These are phyloP conservation scores for Polygonum maritimum DNA, from an alignment of 148 eudicot species.

Conservation along the genomic window DNA sequence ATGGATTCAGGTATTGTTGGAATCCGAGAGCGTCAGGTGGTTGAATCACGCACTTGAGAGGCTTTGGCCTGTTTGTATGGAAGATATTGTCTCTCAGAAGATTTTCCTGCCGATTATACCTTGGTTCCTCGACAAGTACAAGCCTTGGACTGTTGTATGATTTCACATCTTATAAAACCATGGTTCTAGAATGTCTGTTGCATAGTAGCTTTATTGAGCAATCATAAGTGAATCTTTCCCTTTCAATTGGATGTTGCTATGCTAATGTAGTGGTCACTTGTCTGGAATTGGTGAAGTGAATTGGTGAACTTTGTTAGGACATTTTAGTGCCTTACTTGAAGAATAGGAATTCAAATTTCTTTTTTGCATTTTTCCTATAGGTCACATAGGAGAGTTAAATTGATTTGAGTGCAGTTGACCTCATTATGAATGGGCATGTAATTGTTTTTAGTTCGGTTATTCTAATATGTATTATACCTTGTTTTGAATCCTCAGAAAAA, in stretches of 20 bases:
- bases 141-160: conserved; percentile 96
- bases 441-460: not conserved
- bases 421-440: not conserved
- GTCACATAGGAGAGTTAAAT: not conserved
- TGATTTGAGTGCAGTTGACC: not conserved
- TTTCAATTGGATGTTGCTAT: not conserved
- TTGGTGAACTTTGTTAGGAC: no score
- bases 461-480: not conserved
- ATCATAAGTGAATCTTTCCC: not conserved
- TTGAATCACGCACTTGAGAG: conserved; percentile 75
- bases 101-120: conserved; percentile 86
- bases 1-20: conserved; percentile 51
- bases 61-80: conserved; percentile 90
- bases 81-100: conserved; percentile 77
- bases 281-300: not conserved
- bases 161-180: not conserved
- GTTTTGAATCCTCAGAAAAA: conserved; percentile 25
- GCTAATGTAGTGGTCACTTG: not conserved
- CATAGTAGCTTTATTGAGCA: not conserved
- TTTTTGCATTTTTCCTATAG: not conserved
- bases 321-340: not conserved
- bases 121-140: conserved; percentile 92
- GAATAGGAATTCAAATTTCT: not conserved
- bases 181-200: not conserved
- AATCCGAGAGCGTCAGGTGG: conserved; percentile 92